A percentile compares a stretch with the other conserved stretches of the same genome.
These are phyloP conservation scores for Eragrostis tef DNA, from an alignment of 202 grass and related monocot species.

Conservation along the genomic window DNA sequence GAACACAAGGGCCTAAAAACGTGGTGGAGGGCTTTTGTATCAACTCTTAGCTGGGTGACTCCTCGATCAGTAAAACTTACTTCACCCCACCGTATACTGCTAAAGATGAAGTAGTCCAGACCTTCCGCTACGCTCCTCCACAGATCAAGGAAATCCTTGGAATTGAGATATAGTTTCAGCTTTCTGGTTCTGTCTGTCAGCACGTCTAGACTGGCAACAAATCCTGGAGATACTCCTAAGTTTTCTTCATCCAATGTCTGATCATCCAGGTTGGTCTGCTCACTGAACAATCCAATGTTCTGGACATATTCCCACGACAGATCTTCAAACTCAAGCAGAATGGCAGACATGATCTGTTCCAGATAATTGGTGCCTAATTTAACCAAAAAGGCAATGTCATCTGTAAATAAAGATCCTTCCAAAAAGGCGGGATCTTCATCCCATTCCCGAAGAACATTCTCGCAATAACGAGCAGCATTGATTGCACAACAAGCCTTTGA, in stretches of 20 bases:
- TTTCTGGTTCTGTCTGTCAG: slow-evolving; percentile 62
- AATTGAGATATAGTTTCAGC: slow-evolving; percentile 74
- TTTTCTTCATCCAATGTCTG: slow-evolving; percentile 62
- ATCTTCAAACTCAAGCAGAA: slow-evolving; percentile 92
- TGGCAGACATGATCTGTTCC: slow-evolving; percentile 72
- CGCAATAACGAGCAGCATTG: slow-evolving; percentile 67
- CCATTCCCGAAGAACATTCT: slow-evolving; percentile 76
- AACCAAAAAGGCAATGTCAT: slow-evolving; percentile 67
- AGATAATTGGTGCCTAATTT: slow-evolving; percentile 84
- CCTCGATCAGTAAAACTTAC: slow-evolving; percentile 59
- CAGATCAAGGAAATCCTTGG: slow-evolving; percentile 90
- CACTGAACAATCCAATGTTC: slow-evolving; percentile 63
- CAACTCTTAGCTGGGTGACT: slow-evolving; percentile 67
- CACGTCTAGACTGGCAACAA: slow-evolving; percentile 64
- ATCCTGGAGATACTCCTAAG: slow-evolving; percentile 59
- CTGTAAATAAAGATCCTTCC: slow-evolving; percentile 70
- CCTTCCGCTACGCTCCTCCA: slow-evolving; percentile 94
- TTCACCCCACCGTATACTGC: slow-evolving; percentile 63
- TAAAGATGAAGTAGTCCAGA: slow-evolving; percentile 78
- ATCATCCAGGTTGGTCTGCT: slow-evolving; percentile 12
- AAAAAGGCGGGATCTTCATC: slow-evolving; percentile 73
- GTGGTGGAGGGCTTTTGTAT: slow-evolving; percentile 61
- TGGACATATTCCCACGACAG: slow-evolving; percentile 78
- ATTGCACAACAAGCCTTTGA: slow-evolving; percentile 64
- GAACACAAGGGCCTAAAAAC: slow-evolving; percentile 76